Evolutionary conservation across 2,329 filamentous ascomycete genomes (phyloP).

Genomic region (Aquanectria penicillioides): DNA sequence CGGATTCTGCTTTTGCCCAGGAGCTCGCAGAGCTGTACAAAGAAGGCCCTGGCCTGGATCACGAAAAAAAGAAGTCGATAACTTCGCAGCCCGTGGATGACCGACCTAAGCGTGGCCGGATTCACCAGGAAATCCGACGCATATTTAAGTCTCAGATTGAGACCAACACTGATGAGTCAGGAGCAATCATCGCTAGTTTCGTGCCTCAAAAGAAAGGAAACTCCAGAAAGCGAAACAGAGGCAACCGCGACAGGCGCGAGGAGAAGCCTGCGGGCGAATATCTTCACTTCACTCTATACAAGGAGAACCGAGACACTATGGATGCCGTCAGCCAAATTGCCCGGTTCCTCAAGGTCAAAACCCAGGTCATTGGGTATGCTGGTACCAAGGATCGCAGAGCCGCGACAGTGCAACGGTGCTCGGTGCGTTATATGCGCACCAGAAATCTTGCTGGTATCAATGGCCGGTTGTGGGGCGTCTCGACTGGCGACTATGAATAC

Average conservation of each 20-base stretch:
- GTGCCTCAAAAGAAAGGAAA: conserved; percentile 57
- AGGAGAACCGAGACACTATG: conserved; percentile 98
- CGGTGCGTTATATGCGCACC: conserved; percentile 62
- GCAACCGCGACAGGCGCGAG: conserved; percentile 36
- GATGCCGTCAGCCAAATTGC: conserved; percentile 83
- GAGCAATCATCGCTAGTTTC: conserved; percentile 73
- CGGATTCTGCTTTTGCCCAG: conserved; percentile 52
- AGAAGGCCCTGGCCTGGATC: conserved; percentile 44
- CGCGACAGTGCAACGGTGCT: conserved; percentile 85
- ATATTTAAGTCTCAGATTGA: conserved; percentile 84
- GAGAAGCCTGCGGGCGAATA: conserved; percentile 71
- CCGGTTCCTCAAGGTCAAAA: conserved; percentile 77
- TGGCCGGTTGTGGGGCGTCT: conserved; percentile 68
- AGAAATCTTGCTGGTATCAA: conserved; percentile 74
- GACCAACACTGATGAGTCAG: conserved; percentile 69
- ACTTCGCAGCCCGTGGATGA: conserved; percentile 56
- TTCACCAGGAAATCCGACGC: conserved; percentile 74
- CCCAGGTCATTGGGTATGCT: conserved; percentile 78
- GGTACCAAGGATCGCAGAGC: conserved; percentile 92
- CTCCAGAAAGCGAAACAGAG: conserved; percentile 41
- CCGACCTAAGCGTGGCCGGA: conserved; percentile 54
- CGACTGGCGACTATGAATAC: conserved; percentile 85
- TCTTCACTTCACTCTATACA: conserved; percentile 91
- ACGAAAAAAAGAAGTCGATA: conserved; percentile 45
- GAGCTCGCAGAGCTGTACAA: conserved; percentile 55